phyloP scores from a whole-genome alignment of 257 asterid genomes.

The Solanum tarijense region DNA sequence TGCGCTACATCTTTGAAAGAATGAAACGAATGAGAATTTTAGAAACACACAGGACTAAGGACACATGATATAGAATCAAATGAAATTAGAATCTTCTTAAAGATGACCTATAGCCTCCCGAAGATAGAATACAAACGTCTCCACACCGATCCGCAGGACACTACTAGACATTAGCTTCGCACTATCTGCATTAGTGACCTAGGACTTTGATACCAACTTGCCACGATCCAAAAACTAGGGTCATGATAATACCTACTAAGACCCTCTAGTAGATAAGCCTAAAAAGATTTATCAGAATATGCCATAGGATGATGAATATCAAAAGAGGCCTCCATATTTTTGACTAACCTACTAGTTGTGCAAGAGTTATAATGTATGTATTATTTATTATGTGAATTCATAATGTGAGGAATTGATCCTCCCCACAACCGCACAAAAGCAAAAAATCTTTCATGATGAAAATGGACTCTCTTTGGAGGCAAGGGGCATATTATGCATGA shows the following conservation, averaged over 20 bases:
- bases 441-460: not conserved
- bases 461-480: not conserved
- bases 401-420: not conserved
- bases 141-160: accelerated
- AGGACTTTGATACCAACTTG: not conserved
- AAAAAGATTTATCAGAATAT: not conserved
- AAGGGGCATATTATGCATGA: not conserved
- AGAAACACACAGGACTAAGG: not conserved
- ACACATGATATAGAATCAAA: not conserved
- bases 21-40: not conserved
- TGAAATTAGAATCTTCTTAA: not conserved
- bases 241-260: not conserved
- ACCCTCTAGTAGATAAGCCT: not conserved
- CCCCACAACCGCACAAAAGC: not conserved
- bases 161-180: not conserved
- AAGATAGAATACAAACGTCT: not conserved
- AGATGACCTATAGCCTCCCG: not conserved
- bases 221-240: not conserved
- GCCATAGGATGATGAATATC: not conserved
- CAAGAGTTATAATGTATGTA: not conserved
- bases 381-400: no score
- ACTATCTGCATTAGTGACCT: not conserved
- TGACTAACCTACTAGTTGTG: not conserved
- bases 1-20: not conserved
- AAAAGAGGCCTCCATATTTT: not conserved